phyloP scores from a whole-genome alignment of 2,329 filamentous ascomycete species.

The Fusarium nematophilum region DNA sequence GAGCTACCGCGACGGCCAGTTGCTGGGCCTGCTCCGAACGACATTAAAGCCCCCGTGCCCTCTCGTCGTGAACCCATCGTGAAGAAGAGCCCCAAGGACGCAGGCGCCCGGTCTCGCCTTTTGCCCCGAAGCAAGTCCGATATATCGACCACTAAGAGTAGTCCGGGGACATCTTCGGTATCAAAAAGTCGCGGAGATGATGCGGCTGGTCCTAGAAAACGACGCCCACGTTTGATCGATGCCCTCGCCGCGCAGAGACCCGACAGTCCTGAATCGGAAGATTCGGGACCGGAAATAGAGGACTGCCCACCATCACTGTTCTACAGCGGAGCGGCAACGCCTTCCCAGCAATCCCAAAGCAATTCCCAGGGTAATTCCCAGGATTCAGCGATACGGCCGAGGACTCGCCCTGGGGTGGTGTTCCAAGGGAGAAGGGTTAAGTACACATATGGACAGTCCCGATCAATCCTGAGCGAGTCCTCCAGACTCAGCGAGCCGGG shows the following conservation, averaged over 20 bases:
- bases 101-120: constrained; percentile 1
- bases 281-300: constrained; percentile 29
- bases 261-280: constrained; percentile 47
- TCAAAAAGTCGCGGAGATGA: constrained; percentile 12
- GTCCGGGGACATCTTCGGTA: not conserved
- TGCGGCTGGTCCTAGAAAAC: constrained; percentile 20
- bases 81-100: constrained; percentile 24
- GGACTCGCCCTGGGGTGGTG: constrained; percentile 41
- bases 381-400: constrained; percentile 37
- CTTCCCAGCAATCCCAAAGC: constrained; percentile 34
- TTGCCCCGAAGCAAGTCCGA: constrained; percentile 21
- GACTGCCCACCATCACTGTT: constrained; percentile 14
- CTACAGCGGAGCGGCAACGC: constrained; percentile 31
- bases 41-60: constrained; percentile 2
- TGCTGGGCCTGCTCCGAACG: constrained; percentile 3
- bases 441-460: constrained; percentile 50
- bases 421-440: constrained; percentile 48
- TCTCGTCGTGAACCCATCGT: not conserved
- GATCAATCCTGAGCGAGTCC: constrained; percentile 45
- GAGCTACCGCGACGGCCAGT: constrained; percentile 24
- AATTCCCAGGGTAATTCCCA: constrained; percentile 29
- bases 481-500: constrained; percentile 40
- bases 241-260: constrained; percentile 54
- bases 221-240: constrained; percentile 56
- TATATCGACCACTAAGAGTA: constrained; percentile 8